These are phyloP conservation scores for Penicillium samsonianum DNA, from an alignment of 495 filamentous ascomycete genomes.

Conservation along the genomic window DNA sequence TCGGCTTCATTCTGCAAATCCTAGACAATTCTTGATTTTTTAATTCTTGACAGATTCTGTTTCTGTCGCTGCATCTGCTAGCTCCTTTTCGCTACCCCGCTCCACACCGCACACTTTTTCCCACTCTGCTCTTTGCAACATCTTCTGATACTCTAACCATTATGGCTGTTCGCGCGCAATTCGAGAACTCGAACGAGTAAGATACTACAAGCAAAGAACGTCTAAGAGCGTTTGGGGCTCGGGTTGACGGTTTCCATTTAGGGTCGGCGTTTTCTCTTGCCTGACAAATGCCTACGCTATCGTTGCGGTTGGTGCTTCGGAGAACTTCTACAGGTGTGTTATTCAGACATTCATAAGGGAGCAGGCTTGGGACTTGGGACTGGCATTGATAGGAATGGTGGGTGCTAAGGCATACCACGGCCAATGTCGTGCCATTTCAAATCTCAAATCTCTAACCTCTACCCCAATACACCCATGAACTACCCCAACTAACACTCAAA, in stretches of 20 bases:
- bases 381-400: neutral
- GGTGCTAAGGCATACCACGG: neutral
- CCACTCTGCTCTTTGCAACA: neutral
- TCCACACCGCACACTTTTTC: conserved; percentile 10
- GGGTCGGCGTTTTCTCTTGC: conserved; percentile 93
- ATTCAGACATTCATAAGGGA: too few relatives aligned
- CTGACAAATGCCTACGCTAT: conserved; percentile 95
- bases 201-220: conserved; percentile 15
- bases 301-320: conserved; percentile 88
- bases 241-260: conserved; percentile 34
- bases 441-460: neutral
- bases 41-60: neutral
- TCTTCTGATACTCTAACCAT: conserved; percentile 12
- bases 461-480: neutral
- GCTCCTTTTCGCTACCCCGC: conserved; percentile 8
- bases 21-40: neutral
- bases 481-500: conserved; percentile 5
- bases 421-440: neutral
- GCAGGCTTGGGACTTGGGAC: neutral
- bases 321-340: conserved; percentile 93
- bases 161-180: conserved; percentile 87
- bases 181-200: conserved; percentile 99
- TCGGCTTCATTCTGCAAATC: conserved; percentile 1
- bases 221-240: neutral
- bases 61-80: neutral